phyloP scores from a whole-genome alignment of 2,329 filamentous ascomycete species.

The Curvularia verruculosa region DNA sequence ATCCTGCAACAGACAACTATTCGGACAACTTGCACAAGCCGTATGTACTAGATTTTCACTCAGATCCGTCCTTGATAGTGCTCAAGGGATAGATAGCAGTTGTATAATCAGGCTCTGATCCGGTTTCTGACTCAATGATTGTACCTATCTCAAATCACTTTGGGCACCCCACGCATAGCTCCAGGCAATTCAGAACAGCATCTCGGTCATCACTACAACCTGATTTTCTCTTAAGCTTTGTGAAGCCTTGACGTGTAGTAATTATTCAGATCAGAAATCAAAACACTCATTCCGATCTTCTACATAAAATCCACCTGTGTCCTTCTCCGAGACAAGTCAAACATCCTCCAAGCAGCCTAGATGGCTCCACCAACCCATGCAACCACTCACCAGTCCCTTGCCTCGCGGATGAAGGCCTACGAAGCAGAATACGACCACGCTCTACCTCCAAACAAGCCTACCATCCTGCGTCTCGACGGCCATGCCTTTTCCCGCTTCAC shows the following conservation, averaged over 20 bases:
- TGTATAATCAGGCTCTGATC: not conserved
- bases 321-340: not conserved
- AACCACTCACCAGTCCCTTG: constrained; percentile 22
- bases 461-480: constrained; percentile 40
- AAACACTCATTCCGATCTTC: not conserved
- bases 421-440: constrained; percentile 34
- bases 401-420: constrained; percentile 42
- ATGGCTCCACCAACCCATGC: not conserved
- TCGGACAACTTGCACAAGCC: not conserved
- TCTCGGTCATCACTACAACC: not conserved
- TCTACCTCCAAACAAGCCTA: constrained; percentile 26
- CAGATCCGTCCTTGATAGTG: not conserved
- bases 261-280: not conserved
- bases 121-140: not conserved
- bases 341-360: not conserved
- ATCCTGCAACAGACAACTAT: no score
- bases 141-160: not conserved
- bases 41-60: not conserved
- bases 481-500: constrained; percentile 43
- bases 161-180: not conserved
- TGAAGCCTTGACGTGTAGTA: not conserved
- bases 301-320: not conserved
- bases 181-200: not conserved
- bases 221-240: not conserved
- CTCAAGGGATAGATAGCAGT: not conserved